Evolutionary conservation across 768 basidiomycete species (phyloP).

Genomic region (Sporobolomyces pararoseus): DNA sequence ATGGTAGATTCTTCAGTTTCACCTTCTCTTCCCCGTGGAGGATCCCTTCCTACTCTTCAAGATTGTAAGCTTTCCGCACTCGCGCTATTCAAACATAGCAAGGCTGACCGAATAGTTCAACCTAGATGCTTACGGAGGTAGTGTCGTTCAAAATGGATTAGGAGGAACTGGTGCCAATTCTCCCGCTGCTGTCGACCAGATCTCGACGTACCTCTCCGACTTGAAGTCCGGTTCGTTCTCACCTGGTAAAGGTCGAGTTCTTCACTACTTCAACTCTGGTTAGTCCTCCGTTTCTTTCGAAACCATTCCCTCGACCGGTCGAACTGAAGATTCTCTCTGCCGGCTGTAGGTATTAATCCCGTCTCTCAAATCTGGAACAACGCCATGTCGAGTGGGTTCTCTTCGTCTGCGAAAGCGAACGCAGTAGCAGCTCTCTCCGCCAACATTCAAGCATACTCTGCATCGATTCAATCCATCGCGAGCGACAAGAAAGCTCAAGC

Average conservation of each 20-base stretch:
- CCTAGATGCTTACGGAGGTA: conserved; percentile 36
- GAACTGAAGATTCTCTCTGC: background rate
- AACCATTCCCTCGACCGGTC: background rate
- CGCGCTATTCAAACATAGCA: too few relatives aligned
- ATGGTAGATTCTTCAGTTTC: conserved; percentile 13
- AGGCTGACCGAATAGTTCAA: background rate
- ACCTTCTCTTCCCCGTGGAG: conserved; percentile 1
- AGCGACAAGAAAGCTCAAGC: background rate
- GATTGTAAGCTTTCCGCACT: conserved; percentile 27
- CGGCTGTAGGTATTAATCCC: conserved; percentile 28
- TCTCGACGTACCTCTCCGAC: conserved; percentile 26
- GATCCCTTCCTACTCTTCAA: conserved; percentile 1
- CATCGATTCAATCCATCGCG: conserved; percentile 19
- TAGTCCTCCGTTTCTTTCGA: background rate
- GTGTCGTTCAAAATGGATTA: conserved; percentile 29
- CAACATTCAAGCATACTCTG: conserved; percentile 13
- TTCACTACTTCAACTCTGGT: conserved; percentile 37
- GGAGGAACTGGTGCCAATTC: conserved; percentile 22
- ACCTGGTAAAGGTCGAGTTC: conserved; percentile 10
- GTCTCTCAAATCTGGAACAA: conserved; percentile 30
- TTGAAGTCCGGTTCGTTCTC: conserved; percentile 8
- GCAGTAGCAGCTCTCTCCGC: conserved; percentile 21
- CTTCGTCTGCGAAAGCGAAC: background rate
- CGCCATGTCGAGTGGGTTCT: conserved; percentile 7
- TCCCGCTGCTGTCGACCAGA: conserved; percentile 31